Base-by-base conservation (phyloP, 805 yeast species). In the Hanseniaspora taiwanica region DNA sequence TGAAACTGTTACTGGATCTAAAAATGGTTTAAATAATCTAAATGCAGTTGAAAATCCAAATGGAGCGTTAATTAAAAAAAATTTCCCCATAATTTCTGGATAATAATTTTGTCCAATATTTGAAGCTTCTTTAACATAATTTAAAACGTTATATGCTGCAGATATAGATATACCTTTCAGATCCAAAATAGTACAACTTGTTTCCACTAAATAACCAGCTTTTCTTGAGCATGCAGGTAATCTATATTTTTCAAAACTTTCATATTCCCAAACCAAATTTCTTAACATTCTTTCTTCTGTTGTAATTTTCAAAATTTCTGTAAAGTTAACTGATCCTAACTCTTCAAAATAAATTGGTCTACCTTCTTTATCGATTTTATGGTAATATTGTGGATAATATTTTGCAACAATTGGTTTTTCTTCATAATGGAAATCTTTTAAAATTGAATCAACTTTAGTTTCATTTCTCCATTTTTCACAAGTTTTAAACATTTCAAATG, bases 11-110 rank as follows among this genome's bases (percentile, higher is more conserved):
- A 89, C 97, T 3, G 97, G 97, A 59, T 91, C 98, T 57, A 91
- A 72, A 65, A 91, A 87, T 42, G 94, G 89, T 66, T 86, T 86
- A 68, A 91, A 83, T 41, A 87, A 58, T 59, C 76, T 75, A 73
- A 89, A 91, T 32, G 93, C 96, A 32, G 96, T 79, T 29, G 95
- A 76, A 65, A 91, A 91, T 2, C 98, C 98, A 58, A 86, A 91
- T 48, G 98, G 98, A 1, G 97, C 94, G 57, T 91, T 91, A 64
- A 91, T 84, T 53, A 87, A 67, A 65, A 86, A 89, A 59, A 89
- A 91, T 63, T 83, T 86, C 56, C 98, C 98, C 98, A 91, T 91
- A 64, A 97, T 81, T 70, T 91, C 98, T 13, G 98, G 98, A 60
- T 91, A 91, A 65, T 83, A 89, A 66, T 91, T 84, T 69, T 91